Evolutionary conservation across 805 yeast genomes (phyloP).

Genomic region (Crinitomyces ghanaensis): DNA sequence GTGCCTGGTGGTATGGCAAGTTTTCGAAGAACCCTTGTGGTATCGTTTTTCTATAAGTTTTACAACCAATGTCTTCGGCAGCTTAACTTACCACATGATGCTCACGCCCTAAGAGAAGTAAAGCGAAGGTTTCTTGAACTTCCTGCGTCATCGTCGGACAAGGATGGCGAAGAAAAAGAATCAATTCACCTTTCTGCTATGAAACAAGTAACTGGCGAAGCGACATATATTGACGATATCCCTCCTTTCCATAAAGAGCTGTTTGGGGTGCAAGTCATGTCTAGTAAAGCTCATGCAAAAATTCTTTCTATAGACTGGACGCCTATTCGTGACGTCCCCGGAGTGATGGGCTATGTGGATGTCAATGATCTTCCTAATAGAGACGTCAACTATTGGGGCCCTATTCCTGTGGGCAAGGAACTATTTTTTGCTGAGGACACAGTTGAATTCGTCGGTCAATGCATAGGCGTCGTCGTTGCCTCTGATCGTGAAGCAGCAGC

Average conservation of each 20-base stretch:
- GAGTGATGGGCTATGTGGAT: slow-evolving; percentile 35
- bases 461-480: slow-evolving; percentile 34
- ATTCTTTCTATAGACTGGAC: slow-evolving; percentile 31
- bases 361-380: slow-evolving; percentile 29
- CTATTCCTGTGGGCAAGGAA: slow-evolving; percentile 32
- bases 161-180: slow-evolving; percentile 31
- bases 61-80: slow-evolving; percentile 25
- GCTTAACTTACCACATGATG: slow-evolving; percentile 15
- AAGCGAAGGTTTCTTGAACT: slow-evolving; percentile 29
- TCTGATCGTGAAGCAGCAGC: slow-evolving; percentile 30
- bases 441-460: slow-evolving; percentile 33
- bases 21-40: slow-evolving; percentile 33
- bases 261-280: slow-evolving; percentile 34
- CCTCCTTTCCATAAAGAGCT: slow-evolving; percentile 33
- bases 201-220: slow-evolving; percentile 39
- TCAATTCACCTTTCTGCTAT: slow-evolving; percentile 35
- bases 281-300: slow-evolving; percentile 34
- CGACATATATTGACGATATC: slow-evolving; percentile 34
- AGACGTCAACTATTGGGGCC: slow-evolving; percentile 35
- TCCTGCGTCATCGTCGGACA: slow-evolving; percentile 30
- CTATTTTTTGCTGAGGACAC: slow-evolving; percentile 34
- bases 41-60: slow-evolving; percentile 37
- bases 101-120: slow-evolving; percentile 26
- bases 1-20: slow-evolving; percentile 43
- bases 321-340: slow-evolving; percentile 29